Base-by-base conservation (phyloP, 2,329 filamentous ascomycete genomes). In the Chaetothyriales sp. region DNA sequence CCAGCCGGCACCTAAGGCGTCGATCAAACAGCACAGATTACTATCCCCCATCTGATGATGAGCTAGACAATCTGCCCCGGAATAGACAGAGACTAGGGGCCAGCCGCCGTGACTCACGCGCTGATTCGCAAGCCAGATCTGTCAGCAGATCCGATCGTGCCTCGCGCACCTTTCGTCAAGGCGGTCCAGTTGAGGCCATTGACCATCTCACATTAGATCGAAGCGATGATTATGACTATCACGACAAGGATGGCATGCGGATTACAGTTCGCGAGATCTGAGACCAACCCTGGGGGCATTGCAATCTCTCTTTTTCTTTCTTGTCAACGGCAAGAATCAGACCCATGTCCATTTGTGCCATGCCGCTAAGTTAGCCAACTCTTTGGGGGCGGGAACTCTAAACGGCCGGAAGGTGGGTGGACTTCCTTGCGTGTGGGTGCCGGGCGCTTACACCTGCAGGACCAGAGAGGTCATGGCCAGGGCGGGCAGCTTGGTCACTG, bases 181-280 rank as follows among this genome's bases (percentile, higher is more conserved):
- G 51, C 18, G 53, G 53, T 46, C 49, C 50, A 45, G 19, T 55
- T 25, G 52, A 49, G 26, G 36, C 53, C 28, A 51, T 53, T 43
- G 53, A 55, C 39, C 51, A 49, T 26, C 51, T 50, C 39, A 43
- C n/a, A 26, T 43, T 42, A 25, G 18, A 26, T 32, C 28, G n/a
- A 3, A 43, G 18, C n/a, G 53, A 58, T 28, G 55, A 60, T 42
- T 60, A 60, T 43, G 50, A 57, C 26, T 54, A 53, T 52, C 57
- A 57, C 39, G 58, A 60, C 43, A 25, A 48, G 26, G 47, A 55
- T 32, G 58, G 58, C 8, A 56, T 56, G 52, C 51, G 58, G 42
- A 53, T 60, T 6, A 51, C 51, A 49, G 57, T 59, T 26, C 57
- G 57, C 42, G 57, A 59, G 46, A 57, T 59, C 45, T 59, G 50